Evolutionary conservation across 805 yeast species (phyloP).

Genomic region (Maudiozyma pseudohumilis): DNA sequence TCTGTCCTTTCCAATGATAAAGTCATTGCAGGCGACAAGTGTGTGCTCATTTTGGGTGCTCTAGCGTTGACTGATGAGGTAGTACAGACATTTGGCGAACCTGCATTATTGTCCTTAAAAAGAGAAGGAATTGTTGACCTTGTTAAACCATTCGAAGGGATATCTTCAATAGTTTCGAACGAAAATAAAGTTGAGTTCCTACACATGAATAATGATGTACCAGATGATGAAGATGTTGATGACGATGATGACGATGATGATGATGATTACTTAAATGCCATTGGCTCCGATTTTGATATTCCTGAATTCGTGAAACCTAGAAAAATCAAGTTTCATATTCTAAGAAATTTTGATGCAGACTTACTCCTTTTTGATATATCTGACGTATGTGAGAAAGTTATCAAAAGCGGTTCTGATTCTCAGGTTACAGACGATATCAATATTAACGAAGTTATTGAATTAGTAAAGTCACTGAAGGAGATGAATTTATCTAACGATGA

Average conservation of each 20-base stretch:
- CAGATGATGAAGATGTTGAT: slow-evolving; percentile 18
- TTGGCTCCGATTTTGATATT: slow-evolving; percentile 23
- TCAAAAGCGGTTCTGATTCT: slow-evolving; percentile 37
- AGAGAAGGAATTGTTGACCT: slow-evolving; percentile 48
- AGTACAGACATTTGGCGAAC: slow-evolving; percentile 34
- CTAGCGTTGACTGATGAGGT: slow-evolving; percentile 39
- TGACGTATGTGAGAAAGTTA: slow-evolving; percentile 10
- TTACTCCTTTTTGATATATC: slow-evolving; percentile 6
- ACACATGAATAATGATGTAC: background rate
- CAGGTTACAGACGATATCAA: no score
- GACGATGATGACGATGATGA: slow-evolving; percentile 26
- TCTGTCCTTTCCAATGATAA: slow-evolving; percentile 17
- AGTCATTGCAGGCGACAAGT: slow-evolving; percentile 24
- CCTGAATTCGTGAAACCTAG: slow-evolving; percentile 25
- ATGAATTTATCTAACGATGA: slow-evolving; percentile 18
- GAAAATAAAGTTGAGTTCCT: background rate
- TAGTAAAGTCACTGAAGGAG: slow-evolving; percentile 10
- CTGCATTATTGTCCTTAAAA: slow-evolving; percentile 42
- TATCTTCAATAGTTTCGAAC: background rate
- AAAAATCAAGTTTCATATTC: slow-evolving; percentile 15
- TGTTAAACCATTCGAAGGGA: slow-evolving; percentile 2
- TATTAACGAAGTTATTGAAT: background rate
- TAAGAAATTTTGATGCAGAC: slow-evolving; percentile 5
- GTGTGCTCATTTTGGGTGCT: slow-evolving; percentile 41
- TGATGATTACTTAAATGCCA: slow-evolving; percentile 21